Evolutionary conservation across 1,139 yeast species (phyloP), one percentile per base, ranked within the genome.

Genomic region (Candida tropicalis): DNA sequence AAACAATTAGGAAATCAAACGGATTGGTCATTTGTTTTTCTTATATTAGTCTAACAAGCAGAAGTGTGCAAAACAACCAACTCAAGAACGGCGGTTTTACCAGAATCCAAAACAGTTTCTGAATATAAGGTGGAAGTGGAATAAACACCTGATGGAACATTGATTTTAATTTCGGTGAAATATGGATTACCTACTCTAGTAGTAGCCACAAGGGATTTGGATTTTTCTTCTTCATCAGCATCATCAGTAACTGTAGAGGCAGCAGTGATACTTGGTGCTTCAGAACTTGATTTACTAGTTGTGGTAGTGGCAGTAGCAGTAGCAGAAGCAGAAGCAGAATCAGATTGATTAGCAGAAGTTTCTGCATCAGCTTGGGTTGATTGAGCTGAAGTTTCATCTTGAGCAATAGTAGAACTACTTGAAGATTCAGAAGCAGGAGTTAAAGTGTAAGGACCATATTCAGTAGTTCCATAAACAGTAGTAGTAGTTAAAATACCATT

Each of bases 401-500:
- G n/a, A 33, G 51, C 17, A 22, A 49, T 8, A 29, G 45, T 15
- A n/a, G 51, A 29, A 13, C 44, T 17, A 25, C 47, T 5, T 9
- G 50, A 6, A 35, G 39, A 29, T 41, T 31, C 15, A 50, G 35
- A 20, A 34, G 45, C 40, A 23, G 51, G 42, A 9, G 11, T n/a
- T 20, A 31, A 31, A 10, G 35, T 31, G 12, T 31, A 31, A 15
- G 52, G 46, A n/a, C 40, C 47, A 24, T 51, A 40, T 12, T 49
- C 48, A 18, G 47, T 63, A 35, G 65, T 59, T 9, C 67, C 69
- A 23, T 54, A 50, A 17, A 55, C 56, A 15, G 65, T 60, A 15
- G 59, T 53, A 16, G 76, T 66, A 28, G 76, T 71, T 51, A 68
- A 60, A 8, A 42, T 46, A 7, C 75, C 73, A 35, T 52, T 54